These are phyloP conservation scores for Sporormia fimetaria DNA, from an alignment of 495 filamentous ascomycete species.

Conservation along the genomic window DNA sequence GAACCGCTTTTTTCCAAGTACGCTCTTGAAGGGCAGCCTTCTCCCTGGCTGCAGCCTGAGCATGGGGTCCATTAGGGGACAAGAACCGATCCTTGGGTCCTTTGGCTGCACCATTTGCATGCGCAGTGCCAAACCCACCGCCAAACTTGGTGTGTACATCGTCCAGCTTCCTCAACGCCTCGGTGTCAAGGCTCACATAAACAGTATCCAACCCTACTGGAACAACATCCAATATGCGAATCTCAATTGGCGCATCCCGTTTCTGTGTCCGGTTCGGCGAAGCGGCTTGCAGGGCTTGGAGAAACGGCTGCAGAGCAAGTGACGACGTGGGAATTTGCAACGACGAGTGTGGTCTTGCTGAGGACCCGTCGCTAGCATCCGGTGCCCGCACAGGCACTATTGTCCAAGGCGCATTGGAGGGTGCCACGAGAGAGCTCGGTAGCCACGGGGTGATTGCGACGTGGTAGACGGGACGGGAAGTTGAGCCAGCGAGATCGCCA, in stretches of 20 bases:
- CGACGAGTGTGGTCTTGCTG: slow-evolving; percentile 55
- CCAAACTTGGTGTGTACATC: slow-evolving; percentile 53
- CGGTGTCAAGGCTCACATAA: slow-evolving; percentile 72
- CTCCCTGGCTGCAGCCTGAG: slow-evolving; percentile 9
- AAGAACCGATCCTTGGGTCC: slow-evolving; percentile 25
- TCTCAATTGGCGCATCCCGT: slow-evolving; percentile 48
- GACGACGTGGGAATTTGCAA: slow-evolving; percentile 74
- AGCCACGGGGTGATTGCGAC: slow-evolving; percentile 76
- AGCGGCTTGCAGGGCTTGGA: slow-evolving; percentile 39
- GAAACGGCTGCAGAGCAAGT: slow-evolving; percentile 65
- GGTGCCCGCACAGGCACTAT: slow-evolving; percentile 60
- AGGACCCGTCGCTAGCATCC: slow-evolving; percentile 25
- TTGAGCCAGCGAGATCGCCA: not conserved
- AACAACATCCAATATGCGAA: slow-evolving; percentile 68
- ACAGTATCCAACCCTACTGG: slow-evolving; percentile 71
- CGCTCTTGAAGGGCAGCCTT: slow-evolving; percentile 37
- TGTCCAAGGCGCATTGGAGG: slow-evolving; percentile 65
- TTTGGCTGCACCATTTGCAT: slow-evolving; percentile 32
- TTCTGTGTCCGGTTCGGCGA: slow-evolving; percentile 50
- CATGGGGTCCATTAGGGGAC: slow-evolving; percentile 15
- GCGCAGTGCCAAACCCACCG: slow-evolving; percentile 42
- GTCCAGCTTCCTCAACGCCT: slow-evolving; percentile 52
- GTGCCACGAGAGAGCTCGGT: slow-evolving; percentile 42
- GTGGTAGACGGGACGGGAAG: slow-evolving; percentile 31
- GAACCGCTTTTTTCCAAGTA: slow-evolving; percentile 62